Evolutionary conservation across 306 rosid genomes (phyloP).

Genomic region (Dryas alaskensis): DNA sequence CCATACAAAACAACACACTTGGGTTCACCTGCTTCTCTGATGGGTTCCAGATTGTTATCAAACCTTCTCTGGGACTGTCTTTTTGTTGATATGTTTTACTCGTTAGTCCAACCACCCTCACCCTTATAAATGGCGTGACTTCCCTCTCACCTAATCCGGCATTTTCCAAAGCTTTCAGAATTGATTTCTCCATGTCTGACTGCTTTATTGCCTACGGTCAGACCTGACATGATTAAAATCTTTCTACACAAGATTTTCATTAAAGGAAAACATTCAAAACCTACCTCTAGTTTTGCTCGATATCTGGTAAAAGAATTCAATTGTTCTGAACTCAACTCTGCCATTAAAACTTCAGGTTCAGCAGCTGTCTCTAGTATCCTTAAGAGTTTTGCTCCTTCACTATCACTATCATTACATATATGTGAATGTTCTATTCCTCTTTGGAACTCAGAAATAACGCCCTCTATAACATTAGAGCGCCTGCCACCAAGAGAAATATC

Average conservation of each 20-base stretch:
- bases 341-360: constrained; percentile 90
- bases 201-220: constrained; percentile 62
- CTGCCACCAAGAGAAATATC: constrained; percentile 45
- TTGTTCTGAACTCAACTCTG: constrained; percentile 87
- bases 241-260: constrained; percentile 24
- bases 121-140: constrained; percentile 71
- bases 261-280: constrained; percentile 28
- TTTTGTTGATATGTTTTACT: constrained; percentile 33
- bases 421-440: constrained; percentile 41
- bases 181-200: constrained; percentile 64
- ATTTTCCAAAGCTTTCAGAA: constrained; percentile 72
- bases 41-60: constrained; percentile 89
- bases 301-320: constrained; percentile 64
- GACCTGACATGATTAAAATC: constrained; percentile 31
- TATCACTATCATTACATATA: constrained; percentile 45
- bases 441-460: constrained; percentile 58
- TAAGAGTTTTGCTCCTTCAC: constrained; percentile 84
- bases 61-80: constrained; percentile 60
- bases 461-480: constrained; percentile 63
- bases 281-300: constrained; percentile 70
- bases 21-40: constrained; percentile 59
- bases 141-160: constrained; percentile 65
- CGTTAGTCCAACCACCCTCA: constrained; percentile 74
- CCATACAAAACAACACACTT: not conserved
- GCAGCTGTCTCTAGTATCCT: constrained; percentile 74